phyloP scores from a whole-genome alignment of 2,329 filamentous ascomycete genomes.

The Phyllosticta citrichinensis region DNA sequence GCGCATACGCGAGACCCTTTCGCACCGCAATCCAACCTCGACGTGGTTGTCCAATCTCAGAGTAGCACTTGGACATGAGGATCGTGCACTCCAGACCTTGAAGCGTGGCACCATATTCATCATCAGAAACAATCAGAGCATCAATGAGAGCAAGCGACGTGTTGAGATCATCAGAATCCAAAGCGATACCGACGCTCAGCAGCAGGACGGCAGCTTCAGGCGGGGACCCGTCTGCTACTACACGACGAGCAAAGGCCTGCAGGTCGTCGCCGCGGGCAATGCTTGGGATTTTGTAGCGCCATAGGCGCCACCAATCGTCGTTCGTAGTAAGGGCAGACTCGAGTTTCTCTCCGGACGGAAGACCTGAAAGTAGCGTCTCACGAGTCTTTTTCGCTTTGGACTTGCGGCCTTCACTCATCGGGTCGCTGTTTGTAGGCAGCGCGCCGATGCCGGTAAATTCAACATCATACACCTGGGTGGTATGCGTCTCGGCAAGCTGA shows the following conservation, averaged over 20 bases:
- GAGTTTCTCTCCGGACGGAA: slow-evolving; percentile 24
- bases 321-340: slow-evolving; percentile 19
- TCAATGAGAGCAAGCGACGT: slow-evolving; percentile 38
- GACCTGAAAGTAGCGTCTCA: slow-evolving; percentile 23
- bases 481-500: neutral
- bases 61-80: slow-evolving; percentile 42
- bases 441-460: neutral
- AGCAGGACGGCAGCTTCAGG: slow-evolving; percentile 28
- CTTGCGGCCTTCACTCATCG: neutral
- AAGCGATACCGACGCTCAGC: slow-evolving; percentile 28
- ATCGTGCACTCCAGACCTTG: slow-evolving; percentile 45
- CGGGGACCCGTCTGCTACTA: slow-evolving; percentile 32
- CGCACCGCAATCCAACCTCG: slow-evolving; percentile 44
- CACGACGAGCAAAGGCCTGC: slow-evolving; percentile 34
- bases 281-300: slow-evolving; percentile 32
- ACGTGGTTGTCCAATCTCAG: slow-evolving; percentile 46
- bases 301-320: slow-evolving; percentile 33
- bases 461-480: neutral
- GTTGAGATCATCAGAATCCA: slow-evolving; percentile 34
- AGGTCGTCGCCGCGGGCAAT: slow-evolving; percentile 29
- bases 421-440: neutral
- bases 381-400: slow-evolving; percentile 26
- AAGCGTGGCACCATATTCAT: slow-evolving; percentile 40
- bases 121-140: slow-evolving; percentile 38
- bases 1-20: slow-evolving; percentile 41